Evolutionary conservation across 2,329 filamentous ascomycete genomes (phyloP).

Genomic region (Clonostachys byssicola): DNA sequence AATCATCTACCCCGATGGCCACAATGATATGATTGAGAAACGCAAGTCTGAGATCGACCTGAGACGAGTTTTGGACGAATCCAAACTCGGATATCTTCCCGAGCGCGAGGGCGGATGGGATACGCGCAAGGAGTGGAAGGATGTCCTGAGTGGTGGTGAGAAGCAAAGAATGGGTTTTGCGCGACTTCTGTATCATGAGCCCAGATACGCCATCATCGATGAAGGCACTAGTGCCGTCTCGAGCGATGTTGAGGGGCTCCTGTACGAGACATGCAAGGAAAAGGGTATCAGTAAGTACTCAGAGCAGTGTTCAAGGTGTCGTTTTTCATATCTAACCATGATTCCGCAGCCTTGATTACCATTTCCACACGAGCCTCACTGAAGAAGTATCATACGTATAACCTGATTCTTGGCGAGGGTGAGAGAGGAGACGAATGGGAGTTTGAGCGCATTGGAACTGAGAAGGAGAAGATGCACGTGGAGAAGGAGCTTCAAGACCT

Average conservation of each 20-base stretch:
- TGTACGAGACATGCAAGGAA: conserved; percentile 92
- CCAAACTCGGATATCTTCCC: conserved; percentile 82
- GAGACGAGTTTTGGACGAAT: conserved; percentile 73
- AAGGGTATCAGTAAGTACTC: conserved; percentile 78
- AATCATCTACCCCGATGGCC: conserved; percentile 95
- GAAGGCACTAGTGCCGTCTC: conserved; percentile 94
- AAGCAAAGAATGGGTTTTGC: conserved; percentile 96
- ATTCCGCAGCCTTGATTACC: conserved; percentile 73
- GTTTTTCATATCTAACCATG: conserved; percentile 4
- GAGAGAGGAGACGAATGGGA: conserved; percentile 84
- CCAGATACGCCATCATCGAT: conserved; percentile 88
- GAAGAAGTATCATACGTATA: conserved; percentile 93
- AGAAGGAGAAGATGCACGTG: conserved; percentile 87
- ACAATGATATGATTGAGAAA: conserved; percentile 85
- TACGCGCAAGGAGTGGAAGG: conserved; percentile 96
- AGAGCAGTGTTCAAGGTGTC: not conserved
- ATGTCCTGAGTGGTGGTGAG: conserved; percentile 93
- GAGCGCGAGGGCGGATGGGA: conserved; percentile 95
- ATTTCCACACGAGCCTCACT: conserved; percentile 92
- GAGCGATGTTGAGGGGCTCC: conserved; percentile 85
- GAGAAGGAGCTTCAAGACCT: conserved; percentile 88
- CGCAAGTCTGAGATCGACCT: conserved; percentile 76
- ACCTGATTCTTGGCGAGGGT: conserved; percentile 79
- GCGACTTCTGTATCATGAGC: conserved; percentile 88
- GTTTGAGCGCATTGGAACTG: conserved; percentile 89